Evolutionary conservation across 495 filamentous ascomycete genomes (phyloP), one percentile per base, ranked within the genome.

Genomic region (Penicillium atrosanguineum): DNA sequence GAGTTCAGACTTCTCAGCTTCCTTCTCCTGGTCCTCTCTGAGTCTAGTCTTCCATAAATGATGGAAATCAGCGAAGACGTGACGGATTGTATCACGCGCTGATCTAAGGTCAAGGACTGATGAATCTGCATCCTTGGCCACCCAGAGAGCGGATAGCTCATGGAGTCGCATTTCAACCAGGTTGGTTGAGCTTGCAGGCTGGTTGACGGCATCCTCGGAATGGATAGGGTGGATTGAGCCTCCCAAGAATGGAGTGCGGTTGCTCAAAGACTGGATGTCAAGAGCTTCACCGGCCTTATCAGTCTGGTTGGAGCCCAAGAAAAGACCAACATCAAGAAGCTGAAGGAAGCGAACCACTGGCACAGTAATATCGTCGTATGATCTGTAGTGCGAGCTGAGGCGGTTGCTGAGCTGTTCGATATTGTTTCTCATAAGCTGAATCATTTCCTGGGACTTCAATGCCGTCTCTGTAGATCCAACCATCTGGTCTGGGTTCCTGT

Each of bases 301-400:
- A 7, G 55, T 53, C n/a, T 58, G 48, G 28, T 48, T 62, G 6
- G 66, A 76, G 36, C 77, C 75, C 26, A 96, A 68, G 15, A 80
- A 86, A 28, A 95, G 63, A 12, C 91, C 90, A 50, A 93, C 65
- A 55, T 87, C 86, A 11, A 99, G 75, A 49, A 89, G 86, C 48
- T 88, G 83, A 8, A 97, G 78, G 58, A 97, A 91, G 42, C 87
- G 89, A 52, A 92, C 77, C 38, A 90, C 73, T 3, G 92, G 92
- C 44, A 78, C 77, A 0, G 87, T 87, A 44, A 97, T 77, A 67
- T 99, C 94, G 49, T 89, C 87, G 58, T 96, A 97, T 29, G 81
- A 83, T 39, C 82, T 79, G 64, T 88, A 92, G 19, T 83, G 75
- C 2, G 79, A 70, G 2, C 73, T 78, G 23, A 98, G 75, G 37